Evolutionary conservation across 805 yeast genomes (phyloP).

Genomic region (Wickerhamiella shivajii): DNA sequence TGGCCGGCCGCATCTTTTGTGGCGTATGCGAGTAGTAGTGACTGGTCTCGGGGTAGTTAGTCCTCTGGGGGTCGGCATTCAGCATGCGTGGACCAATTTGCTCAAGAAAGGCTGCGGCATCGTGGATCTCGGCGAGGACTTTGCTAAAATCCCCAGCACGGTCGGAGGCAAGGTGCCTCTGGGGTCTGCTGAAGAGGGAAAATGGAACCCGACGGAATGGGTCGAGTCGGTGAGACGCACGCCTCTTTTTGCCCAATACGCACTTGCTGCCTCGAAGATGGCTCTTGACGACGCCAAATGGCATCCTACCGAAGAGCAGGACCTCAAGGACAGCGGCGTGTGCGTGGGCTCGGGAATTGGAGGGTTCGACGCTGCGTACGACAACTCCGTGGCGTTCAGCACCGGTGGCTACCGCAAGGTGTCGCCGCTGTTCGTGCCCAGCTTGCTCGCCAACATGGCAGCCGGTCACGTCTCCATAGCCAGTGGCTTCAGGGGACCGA

Average conservation of each 20-base stretch:
- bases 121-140: conserved; percentile 31
- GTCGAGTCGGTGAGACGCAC: conserved; percentile 42
- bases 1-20: not conserved
- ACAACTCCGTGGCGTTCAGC: conserved; percentile 40
- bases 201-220: conserved; percentile 41
- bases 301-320: conserved; percentile 25
- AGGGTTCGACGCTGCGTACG: conserved; percentile 58
- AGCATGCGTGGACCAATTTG: conserved; percentile 24
- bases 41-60: conserved; percentile 83
- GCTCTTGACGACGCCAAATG: conserved; percentile 60
- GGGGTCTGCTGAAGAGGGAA: conserved; percentile 30
- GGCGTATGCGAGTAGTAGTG: conserved; percentile 51
- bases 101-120: conserved; percentile 25
- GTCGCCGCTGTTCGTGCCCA: conserved; percentile 79
- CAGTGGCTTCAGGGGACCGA: conserved; percentile 66
- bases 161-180: conserved; percentile 64
- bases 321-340: conserved; percentile 34
- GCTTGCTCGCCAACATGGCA: conserved; percentile 79
- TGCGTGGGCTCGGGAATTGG: conserved; percentile 94
- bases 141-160: conserved; percentile 44
- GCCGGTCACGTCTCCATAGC: conserved; percentile 79
- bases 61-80: conserved; percentile 64
- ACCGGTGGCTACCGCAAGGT: conserved; percentile 48
- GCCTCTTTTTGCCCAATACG: conserved; percentile 65
- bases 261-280: conserved; percentile 58